Conservation (phyloP, 805 yeast genomes). For the Candida yuanshanica region DNA sequence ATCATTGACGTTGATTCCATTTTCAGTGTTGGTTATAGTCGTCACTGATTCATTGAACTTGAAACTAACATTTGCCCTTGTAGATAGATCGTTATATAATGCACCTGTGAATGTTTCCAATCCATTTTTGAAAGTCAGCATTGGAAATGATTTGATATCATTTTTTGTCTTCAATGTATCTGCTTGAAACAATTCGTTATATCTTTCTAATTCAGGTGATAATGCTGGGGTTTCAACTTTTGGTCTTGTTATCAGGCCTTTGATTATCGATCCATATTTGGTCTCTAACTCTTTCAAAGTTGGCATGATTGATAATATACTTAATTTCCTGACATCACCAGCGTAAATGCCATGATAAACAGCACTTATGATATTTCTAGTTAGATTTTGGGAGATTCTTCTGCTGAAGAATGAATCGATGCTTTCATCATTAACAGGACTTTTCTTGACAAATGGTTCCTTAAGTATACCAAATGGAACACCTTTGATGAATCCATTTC, state of each 20-base stretch:
- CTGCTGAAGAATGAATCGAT: conserved; percentile 62
- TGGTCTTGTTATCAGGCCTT: conserved; percentile 32
- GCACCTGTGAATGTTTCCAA: conserved; percentile 46
- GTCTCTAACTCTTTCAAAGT: conserved; percentile 51
- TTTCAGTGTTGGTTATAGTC: conserved; percentile 1
- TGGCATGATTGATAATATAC: conserved; percentile 59
- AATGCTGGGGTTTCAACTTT: conserved; percentile 8
- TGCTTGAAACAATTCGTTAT: conserved; percentile 38
- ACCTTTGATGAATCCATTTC: conserved; percentile 40
- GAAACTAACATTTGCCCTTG: conserved; percentile 37
- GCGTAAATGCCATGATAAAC: conserved; percentile 87
- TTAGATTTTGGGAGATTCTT: conserved; percentile 52
- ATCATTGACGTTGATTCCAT: conserved; percentile 4
- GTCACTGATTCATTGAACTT: conserved; percentile 24
- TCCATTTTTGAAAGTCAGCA: conserved; percentile 54
- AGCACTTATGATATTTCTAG: conserved; percentile 69
- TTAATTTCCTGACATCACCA: conserved; percentile 64
- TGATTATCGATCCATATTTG: conserved; percentile 52
- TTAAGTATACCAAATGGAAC: conserved; percentile 38
- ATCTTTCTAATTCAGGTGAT: conserved; percentile 29
- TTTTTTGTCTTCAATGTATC: conserved; percentile 24
- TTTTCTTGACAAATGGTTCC: conserved; percentile 42
- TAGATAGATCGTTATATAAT: conserved; percentile 32
- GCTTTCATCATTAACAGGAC: conserved; percentile 52
- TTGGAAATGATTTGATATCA: conserved; percentile 49